These are phyloP conservation scores for Crassisporium funariophilum DNA, from an alignment of 768 basidiomycete genomes.

Conservation along the genomic window DNA sequence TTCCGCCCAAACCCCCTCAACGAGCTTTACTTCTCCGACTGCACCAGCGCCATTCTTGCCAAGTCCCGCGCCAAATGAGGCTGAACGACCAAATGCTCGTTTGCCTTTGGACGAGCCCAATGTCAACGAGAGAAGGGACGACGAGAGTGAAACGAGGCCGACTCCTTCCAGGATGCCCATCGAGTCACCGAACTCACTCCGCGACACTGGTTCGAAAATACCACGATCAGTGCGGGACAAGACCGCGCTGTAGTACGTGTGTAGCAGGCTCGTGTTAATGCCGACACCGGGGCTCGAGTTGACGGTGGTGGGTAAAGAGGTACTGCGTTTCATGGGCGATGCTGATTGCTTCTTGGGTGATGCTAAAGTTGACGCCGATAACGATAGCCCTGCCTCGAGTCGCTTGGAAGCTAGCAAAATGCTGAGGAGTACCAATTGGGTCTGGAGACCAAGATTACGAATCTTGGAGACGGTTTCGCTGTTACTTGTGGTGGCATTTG, in stretches of 20 bases:
- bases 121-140: conserved; percentile 33
- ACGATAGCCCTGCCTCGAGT: conserved; percentile 54
- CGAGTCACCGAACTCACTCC: conserved; percentile 78
- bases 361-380: conserved; percentile 41
- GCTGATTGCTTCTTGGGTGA: conserved; percentile 38
- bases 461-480: conserved; percentile 72
- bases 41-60: conserved; percentile 36
- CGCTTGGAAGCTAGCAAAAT: conserved; percentile 68
- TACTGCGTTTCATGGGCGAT: conserved; percentile 56
- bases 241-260: conserved; percentile 62
- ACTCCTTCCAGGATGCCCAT: conserved; percentile 72
- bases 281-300: conserved; percentile 30
- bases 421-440: conserved; percentile 67
- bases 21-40: conserved; percentile 56
- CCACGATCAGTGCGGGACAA: conserved; percentile 58
- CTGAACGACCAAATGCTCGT: conserved; percentile 55
- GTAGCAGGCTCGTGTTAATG: conserved; percentile 63
- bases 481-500: conserved; percentile 30
- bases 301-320: conserved; percentile 32
- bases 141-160: conserved; percentile 56
- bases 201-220: conserved; percentile 64
- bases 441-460: conserved; percentile 70
- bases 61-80: conserved; percentile 53
- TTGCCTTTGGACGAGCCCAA: conserved; percentile 44
- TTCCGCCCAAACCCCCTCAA: conserved; percentile 63